Conservation (phyloP, 305 asterid genomes). For the Rubia peregrina region DNA sequence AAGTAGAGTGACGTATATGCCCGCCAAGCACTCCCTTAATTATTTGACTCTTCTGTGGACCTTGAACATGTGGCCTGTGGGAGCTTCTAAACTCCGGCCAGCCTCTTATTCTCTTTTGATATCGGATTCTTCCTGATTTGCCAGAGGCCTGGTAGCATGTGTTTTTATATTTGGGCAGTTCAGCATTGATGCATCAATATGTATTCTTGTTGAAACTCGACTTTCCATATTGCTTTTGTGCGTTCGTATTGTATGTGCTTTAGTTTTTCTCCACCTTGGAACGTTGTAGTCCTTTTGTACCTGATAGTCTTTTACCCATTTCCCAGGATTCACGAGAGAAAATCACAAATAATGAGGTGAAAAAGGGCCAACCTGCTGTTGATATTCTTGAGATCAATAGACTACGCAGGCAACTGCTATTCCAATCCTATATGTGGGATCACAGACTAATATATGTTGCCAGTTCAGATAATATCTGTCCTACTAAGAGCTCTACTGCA, state of each 20-base stretch:
- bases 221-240: not conserved
- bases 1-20: too few species aligned
- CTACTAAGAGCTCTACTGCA: constrained; percentile 26
- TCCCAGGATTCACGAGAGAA: constrained; percentile 63
- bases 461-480: constrained; percentile 35
- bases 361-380: constrained; percentile 50
- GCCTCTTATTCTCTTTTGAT: not conserved
- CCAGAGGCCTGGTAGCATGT: not conserved
- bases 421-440: constrained; percentile 94
- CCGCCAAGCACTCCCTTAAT: too few species aligned
- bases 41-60: not conserved
- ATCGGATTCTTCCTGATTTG: not conserved
- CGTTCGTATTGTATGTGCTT: not conserved
- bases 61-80: not conserved
- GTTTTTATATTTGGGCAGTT: not conserved
- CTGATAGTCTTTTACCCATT: constrained; percentile 21
- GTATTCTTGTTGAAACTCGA: not conserved
- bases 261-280: not conserved
- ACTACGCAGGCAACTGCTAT: constrained; percentile 61
- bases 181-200: not conserved
- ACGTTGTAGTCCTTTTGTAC: not conserved
- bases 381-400: constrained; percentile 85
- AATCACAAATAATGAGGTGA: constrained; percentile 47
- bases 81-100: not conserved
- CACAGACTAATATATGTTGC: constrained; percentile 63